Base-by-base conservation (phyloP, 1,284 basidiomycete genomes). In the Fomitopsis palustris region DNA sequence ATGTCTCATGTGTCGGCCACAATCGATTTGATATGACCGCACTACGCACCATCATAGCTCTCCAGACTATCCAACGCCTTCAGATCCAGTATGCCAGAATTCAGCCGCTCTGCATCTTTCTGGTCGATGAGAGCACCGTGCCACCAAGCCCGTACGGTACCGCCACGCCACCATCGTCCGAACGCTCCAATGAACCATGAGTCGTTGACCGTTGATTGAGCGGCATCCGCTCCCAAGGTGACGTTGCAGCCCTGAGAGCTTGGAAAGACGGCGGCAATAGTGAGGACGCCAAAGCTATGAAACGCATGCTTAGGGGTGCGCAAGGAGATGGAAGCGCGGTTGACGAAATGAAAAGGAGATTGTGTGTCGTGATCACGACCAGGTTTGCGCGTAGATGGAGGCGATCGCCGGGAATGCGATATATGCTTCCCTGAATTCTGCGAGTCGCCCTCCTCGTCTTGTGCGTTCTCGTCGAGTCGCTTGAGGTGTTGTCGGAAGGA, bases 401-500 rank as follows among this genome's bases (percentile, higher is more conserved):
- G 64, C 60, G 60, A 64, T 59, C 70, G 70, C 59, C 73, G 74
- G 43, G 74, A 62, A 59, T 77, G 71, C 58, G 74, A 62, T 66
- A 70, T 75, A 61, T 72, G 68, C 19, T 70, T 63, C 58, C 70
- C 73, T 38, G 71, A 65, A 63, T 66, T 68, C 54, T 72, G 65
- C 42, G 67, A 68, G 59, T 78, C 73, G 56, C 72, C 65, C 57
- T 68, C 70, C 60, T 78, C 74, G 62, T 86, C 84, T 59, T 87
- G 82, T 61, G 76, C 70, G 62, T 77, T 78, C 69, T 90, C 88
- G 68, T 95, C 90, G 68, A 98, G 85, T 61, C 90, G 89, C 62
- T 88, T 93, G 59, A 98, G 84, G 72, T 98, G 95, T 61, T 93
- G 90, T 55, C 95, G 91, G 72, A 98, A 97, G 39, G 95, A 95